Conservation (phyloP, 352 stramenopile species). For the Halophytophthora batemanensis region DNA sequence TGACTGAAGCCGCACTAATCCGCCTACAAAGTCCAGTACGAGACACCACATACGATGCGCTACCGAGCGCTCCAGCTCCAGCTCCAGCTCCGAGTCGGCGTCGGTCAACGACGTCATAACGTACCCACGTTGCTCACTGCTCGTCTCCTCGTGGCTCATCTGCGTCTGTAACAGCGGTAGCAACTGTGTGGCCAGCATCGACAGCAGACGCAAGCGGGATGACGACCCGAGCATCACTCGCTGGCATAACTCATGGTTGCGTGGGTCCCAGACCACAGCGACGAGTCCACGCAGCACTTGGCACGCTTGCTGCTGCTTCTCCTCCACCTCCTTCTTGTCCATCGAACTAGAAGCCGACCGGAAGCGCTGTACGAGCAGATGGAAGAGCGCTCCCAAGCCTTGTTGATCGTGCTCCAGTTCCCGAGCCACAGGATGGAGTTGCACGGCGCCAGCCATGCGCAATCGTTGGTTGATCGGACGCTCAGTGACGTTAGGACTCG, state of each 20-base stretch:
- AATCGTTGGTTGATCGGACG: slow-evolving; percentile 23
- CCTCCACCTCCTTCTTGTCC: slow-evolving; percentile 15
- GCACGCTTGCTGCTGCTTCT: slow-evolving; percentile 39
- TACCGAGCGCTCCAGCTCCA: slow-evolving; percentile 27
- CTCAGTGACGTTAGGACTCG: too few species aligned
- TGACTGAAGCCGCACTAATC: slow-evolving; percentile 37
- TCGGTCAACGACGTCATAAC: slow-evolving; percentile 5
- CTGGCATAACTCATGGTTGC: slow-evolving; percentile 47
- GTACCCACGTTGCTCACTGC: slow-evolving; percentile 38
- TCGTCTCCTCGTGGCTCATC: slow-evolving; percentile 36
- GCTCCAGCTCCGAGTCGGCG: slow-evolving; percentile 7
- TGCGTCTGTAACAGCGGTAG: slow-evolving; percentile 38
- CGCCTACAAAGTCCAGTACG: slow-evolving; percentile 41
- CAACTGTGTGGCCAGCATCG: slow-evolving; percentile 47
- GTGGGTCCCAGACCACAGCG: slow-evolving; percentile 51
- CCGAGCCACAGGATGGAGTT: slow-evolving; percentile 38
- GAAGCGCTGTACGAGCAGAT: slow-evolving; percentile 53
- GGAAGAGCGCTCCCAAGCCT: slow-evolving; percentile 46
- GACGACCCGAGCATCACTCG: slow-evolving; percentile 37
- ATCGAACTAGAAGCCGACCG: slow-evolving; percentile 10
- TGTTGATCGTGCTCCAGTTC: slow-evolving; percentile 52
- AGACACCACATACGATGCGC: slow-evolving; percentile 63
- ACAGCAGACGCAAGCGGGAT: slow-evolving; percentile 30
- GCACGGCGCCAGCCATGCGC: slow-evolving; percentile 32
- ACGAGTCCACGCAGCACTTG: slow-evolving; percentile 41